phyloP scores from a whole-genome alignment of 371 early-diverging fungal species.

The Apophysomyces elegans region DNA sequence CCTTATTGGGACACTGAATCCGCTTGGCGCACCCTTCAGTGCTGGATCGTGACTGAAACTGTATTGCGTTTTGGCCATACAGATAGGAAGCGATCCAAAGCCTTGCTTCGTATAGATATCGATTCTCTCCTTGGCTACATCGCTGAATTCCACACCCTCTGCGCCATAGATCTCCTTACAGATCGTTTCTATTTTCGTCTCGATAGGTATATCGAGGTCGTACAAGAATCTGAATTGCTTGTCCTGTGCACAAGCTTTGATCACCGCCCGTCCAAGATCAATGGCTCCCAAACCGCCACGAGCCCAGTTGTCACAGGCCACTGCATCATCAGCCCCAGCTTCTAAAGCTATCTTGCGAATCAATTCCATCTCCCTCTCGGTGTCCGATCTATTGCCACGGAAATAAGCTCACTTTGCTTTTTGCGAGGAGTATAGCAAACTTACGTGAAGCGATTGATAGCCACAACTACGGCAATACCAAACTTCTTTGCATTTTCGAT shows the following conservation, averaged over 20 bases:
- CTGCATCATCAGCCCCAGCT: constrained; percentile 90
- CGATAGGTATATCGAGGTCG: constrained; percentile 70
- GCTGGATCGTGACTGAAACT: constrained; percentile 87
- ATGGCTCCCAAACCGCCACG: constrained; percentile 88
- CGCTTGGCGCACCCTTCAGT: constrained; percentile 88
- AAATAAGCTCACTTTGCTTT: not conserved
- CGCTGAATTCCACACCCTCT: constrained; percentile 77
- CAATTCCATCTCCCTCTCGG: constrained; percentile 79
- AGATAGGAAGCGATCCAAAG: constrained; percentile 84
- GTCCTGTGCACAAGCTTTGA: constrained; percentile 64
- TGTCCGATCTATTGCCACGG: constrained; percentile 65
- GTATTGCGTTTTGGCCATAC: constrained; percentile 97
- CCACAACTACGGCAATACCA: constrained; percentile 89
- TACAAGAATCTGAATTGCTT: constrained; percentile 82
- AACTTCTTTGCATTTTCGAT: constrained; percentile 85
- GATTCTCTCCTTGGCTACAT: constrained; percentile 78
- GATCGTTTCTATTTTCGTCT: constrained; percentile 86
- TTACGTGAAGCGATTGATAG: constrained; percentile 83
- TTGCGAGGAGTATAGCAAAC: not conserved
- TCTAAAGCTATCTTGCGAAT: constrained; percentile 69
- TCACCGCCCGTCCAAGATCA: constrained; percentile 82
- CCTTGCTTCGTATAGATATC: constrained; percentile 81
- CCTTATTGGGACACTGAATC: constrained; percentile 88
- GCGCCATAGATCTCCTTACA: constrained; percentile 92
- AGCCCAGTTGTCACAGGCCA: constrained; percentile 87